Evolutionary conservation across 1,284 basidiomycete species (phyloP).

Genomic region (Grifola frondosa): DNA sequence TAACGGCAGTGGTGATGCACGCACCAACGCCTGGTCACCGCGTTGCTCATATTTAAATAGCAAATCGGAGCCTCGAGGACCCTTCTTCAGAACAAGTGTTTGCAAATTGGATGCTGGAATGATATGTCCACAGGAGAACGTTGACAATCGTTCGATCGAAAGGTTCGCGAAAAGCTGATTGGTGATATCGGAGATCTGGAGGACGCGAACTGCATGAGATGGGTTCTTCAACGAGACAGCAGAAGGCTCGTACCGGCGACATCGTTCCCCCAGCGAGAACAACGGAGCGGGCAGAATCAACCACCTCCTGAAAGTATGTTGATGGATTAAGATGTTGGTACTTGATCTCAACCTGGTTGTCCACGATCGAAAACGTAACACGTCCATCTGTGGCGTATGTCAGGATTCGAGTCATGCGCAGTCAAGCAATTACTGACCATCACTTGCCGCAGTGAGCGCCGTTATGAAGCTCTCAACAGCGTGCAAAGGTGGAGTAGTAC

Average conservation of each 20-base stretch:
- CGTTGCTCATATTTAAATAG: conserved; percentile 85
- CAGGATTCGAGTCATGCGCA: conserved; percentile 1
- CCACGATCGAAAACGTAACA: conserved; percentile 50
- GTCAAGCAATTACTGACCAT: conserved; percentile 59
- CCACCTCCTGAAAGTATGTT: conserved; percentile 81
- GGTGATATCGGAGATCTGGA: conserved; percentile 85
- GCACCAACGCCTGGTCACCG: conserved; percentile 64
- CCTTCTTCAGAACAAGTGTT: conserved; percentile 75
- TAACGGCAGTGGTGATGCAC: conserved; percentile 23
- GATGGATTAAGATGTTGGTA: conserved; percentile 96
- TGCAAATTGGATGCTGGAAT: conserved; percentile 82
- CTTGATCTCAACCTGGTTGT: conserved; percentile 68
- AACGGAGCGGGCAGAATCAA: conserved; percentile 78
- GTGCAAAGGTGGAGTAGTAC: conserved; percentile 75
- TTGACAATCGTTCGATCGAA: conserved; percentile 60
- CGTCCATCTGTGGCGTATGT: conserved; percentile 53
- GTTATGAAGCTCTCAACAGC: conserved; percentile 84
- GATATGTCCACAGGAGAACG: conserved; percentile 92
- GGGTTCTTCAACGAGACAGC: not conserved
- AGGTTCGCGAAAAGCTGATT: conserved; percentile 81
- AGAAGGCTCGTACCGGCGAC: conserved; percentile 71
- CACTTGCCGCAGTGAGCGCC: conserved; percentile 77
- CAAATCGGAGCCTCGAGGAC: conserved; percentile 75
- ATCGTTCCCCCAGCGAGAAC: conserved; percentile 96
- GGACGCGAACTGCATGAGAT: not conserved